Evolutionary conservation across 179 eudicot genomes (phyloP).

Genomic region (Patellifolia procumbens): DNA sequence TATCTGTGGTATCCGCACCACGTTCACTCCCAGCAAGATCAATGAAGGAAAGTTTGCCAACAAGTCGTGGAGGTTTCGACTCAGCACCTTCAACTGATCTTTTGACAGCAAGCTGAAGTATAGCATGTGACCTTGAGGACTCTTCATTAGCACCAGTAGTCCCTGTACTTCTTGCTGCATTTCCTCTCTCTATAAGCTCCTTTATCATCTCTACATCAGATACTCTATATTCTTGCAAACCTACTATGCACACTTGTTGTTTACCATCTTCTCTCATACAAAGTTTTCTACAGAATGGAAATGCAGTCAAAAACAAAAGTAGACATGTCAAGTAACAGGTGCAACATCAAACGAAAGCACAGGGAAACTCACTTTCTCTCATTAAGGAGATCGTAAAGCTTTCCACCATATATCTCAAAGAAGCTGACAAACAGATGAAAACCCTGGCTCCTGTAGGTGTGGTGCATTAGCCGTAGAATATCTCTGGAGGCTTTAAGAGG

Average conservation of each 20-base stretch:
- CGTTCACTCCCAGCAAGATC: conserved; percentile 77
- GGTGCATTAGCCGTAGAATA: conserved; percentile 85
- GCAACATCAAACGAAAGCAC: not conserved
- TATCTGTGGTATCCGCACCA: conserved; percentile 66
- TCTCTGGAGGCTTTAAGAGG: conserved; percentile 92
- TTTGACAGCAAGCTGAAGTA: conserved; percentile 59
- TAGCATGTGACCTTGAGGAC: conserved; percentile 65
- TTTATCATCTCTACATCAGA: conserved; percentile 87
- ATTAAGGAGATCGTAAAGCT: conserved; percentile 90
- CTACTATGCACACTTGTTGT: conserved; percentile 97
- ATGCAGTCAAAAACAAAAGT: conserved; percentile 11
- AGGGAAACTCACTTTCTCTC: conserved; percentile 74
- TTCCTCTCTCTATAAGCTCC: conserved; percentile 91
- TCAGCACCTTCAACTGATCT: conserved; percentile 46
- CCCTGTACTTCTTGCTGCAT: conserved; percentile 57
- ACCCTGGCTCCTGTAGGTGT: conserved; percentile 90
- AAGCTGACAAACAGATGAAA: conserved; percentile 92
- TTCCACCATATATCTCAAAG: conserved; percentile 98
- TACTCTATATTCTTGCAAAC: conserved; percentile 89
- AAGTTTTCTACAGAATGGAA: conserved; percentile 64
- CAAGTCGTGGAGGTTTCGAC: conserved; percentile 52
- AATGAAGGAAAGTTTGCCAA: conserved; percentile 64
- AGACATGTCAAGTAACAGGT: not conserved
- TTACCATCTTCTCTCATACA: conserved; percentile 98
- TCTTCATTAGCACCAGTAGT: conserved; percentile 68